Evolutionary conservation across 1,284 basidiomycete genomes (phyloP), one percentile per base, ranked within the genome.

Genomic region (Cystobasidiaceae sp.): DNA sequence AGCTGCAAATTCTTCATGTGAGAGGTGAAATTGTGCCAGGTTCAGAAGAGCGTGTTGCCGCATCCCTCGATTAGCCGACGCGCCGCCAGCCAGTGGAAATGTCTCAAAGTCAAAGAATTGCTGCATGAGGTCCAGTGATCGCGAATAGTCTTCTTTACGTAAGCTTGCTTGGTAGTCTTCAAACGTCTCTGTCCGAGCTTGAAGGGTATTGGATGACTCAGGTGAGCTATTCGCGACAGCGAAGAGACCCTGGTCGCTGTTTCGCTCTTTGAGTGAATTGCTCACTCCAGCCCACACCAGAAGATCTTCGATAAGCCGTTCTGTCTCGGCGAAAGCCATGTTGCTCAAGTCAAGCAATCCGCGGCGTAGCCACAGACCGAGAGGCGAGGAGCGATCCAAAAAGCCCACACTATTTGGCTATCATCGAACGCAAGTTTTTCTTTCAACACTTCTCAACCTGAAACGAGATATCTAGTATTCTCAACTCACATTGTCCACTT

Each of bases 311-410:
- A 64, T 45, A 8, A 64, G 52, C 11, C 25, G 17, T 44, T 64
- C 41, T 0, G 55, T 28, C 17, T 66, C 52, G 9, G 48, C 59
- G 44, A 69, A 68, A 0, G 48, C 32, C 44, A 70, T 32, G 15
- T 48, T 41, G 2, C 52, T 55, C n/a, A 71, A 39, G 9, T 17
- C 17, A 39, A 71, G 54, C 8, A 33, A 19, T 4, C 41, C 34
- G 23, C 69, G 68, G 4, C 71, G 59, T 19, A 72, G 33, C 48
- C 57, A 72, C 21, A 69, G 4, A 4, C 64, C 71, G 27, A 69
- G 43, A 0, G 70, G 71, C 7, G 70, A 71, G 13, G 51, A n/a
- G 30, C 71, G 63, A 21, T 70, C 62, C 27, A 72, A 59, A 7
- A 66, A 67, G 4, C 48, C 51, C 17, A 43, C 51, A 30, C 44